phyloP scores from a whole-genome alignment of 2,329 filamentous ascomycete genomes.

The Exophiala phaeomuriformis region DNA sequence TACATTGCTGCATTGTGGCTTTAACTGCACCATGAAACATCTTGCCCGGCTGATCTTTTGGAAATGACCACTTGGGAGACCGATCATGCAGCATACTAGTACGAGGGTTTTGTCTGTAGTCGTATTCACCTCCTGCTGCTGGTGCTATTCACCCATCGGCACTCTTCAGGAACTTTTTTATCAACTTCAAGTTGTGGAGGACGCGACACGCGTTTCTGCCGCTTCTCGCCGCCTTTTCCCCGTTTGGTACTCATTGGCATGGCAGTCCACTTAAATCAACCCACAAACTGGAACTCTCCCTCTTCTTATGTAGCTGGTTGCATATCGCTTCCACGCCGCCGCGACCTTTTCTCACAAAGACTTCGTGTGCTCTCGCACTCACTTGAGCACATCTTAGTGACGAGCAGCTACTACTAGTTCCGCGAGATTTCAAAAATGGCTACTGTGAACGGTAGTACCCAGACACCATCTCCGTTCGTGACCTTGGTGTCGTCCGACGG shows the following conservation, averaged over 20 bases:
- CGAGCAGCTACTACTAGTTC: not conserved
- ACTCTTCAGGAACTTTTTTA: too few relatives aligned
- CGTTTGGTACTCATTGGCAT: not conserved
- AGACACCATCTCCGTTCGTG: slow-evolving; percentile 45
- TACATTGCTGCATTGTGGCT: too few relatives aligned
- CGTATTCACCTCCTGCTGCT: too few relatives aligned
- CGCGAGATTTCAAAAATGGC: slow-evolving; percentile 4
- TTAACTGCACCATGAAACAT: too few relatives aligned
- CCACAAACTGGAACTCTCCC: not conserved
- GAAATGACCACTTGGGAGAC: too few relatives aligned
- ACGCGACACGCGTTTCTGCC: slow-evolving; percentile 5
- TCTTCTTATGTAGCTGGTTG: not conserved
- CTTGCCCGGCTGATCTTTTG: too few relatives aligned
- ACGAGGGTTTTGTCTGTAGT: too few relatives aligned
- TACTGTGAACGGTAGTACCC: slow-evolving; percentile 2
- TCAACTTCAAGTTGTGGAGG: too few relatives aligned
- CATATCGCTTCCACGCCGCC: not conserved
- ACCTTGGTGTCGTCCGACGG: slow-evolving; percentile 58
- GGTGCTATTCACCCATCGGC: too few relatives aligned
- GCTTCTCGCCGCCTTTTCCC: not conserved
- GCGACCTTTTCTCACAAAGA: too few relatives aligned
- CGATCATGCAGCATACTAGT: too few relatives aligned
- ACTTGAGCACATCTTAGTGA: not conserved
- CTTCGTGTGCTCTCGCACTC: too few relatives aligned
- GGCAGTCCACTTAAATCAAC: not conserved